Conservation (phyloP, 1,284 basidiomycete species). For the Cryptococcus sp. region DNA sequence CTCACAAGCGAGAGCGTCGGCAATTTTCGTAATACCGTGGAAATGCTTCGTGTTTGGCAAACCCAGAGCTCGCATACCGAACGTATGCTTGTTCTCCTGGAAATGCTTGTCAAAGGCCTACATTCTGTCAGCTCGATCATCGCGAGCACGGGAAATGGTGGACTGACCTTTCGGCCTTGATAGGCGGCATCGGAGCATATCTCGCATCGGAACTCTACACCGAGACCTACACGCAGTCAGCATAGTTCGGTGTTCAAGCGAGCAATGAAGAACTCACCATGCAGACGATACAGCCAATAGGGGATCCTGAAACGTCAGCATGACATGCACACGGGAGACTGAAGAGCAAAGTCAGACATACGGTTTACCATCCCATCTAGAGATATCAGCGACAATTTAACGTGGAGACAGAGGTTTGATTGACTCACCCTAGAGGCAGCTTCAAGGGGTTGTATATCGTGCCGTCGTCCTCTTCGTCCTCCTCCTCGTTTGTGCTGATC, state of each 20-base stretch:
- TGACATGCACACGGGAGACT: no score
- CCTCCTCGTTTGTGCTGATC: slow-evolving; percentile 53
- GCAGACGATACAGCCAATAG: slow-evolving; percentile 97
- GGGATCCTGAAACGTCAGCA: slow-evolving; percentile 88
- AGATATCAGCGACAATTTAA: not conserved
- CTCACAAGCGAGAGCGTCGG: slow-evolving; percentile 87
- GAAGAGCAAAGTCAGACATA: not conserved
- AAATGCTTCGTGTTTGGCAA: slow-evolving; percentile 98
- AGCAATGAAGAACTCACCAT: slow-evolving; percentile 53
- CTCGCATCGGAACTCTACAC: slow-evolving; percentile 95
- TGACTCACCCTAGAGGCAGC: slow-evolving; percentile 82
- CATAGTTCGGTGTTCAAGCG: no score
- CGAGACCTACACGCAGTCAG: slow-evolving; percentile 56
- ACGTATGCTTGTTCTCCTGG: slow-evolving; percentile 90
- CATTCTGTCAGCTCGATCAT: not conserved
- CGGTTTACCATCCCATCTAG: slow-evolving; percentile 31
- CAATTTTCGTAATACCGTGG: slow-evolving; percentile 94
- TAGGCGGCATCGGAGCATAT: slow-evolving; percentile 72
- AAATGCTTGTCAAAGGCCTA: slow-evolving; percentile 44
- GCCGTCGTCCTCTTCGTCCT: slow-evolving; percentile 89
- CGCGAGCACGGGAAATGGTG: not conserved
- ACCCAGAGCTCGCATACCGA: slow-evolving; percentile 95
- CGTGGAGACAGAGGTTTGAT: not conserved
- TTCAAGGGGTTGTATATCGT: slow-evolving; percentile 97
- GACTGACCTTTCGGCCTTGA: slow-evolving; percentile 12